These are phyloP conservation scores for Castanea sativa DNA, from an alignment of 306 rosid genomes.

Conservation along the genomic window DNA sequence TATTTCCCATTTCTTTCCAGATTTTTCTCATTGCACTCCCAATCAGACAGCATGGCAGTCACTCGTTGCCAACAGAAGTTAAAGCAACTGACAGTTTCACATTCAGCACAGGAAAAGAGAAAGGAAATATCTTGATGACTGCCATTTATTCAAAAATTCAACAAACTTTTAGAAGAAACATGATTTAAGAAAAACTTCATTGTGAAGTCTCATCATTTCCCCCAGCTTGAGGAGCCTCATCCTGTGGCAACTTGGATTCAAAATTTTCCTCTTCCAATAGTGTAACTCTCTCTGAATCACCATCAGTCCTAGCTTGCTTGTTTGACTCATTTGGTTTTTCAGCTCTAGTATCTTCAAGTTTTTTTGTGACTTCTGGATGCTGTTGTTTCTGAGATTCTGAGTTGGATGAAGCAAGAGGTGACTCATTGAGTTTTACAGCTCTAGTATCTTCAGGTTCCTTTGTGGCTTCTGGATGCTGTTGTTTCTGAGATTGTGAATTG, in stretches of 20 bases:
- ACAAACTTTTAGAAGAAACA: slow-evolving; percentile 24
- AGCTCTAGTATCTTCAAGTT: slow-evolving; percentile 36
- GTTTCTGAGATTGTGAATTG: slow-evolving; percentile 37
- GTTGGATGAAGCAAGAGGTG: slow-evolving; percentile 32
- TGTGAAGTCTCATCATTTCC: slow-evolving; percentile 30
- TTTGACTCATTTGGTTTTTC: slow-evolving; percentile 38
- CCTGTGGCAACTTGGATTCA: slow-evolving; percentile 43
- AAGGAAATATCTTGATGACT: slow-evolving; percentile 4
- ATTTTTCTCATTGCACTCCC: neutral
- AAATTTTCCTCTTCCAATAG: slow-evolving; percentile 40
- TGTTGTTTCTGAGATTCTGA: slow-evolving; percentile 36
- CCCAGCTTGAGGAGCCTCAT: slow-evolving; percentile 42
- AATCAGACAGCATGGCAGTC: neutral
- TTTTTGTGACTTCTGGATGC: slow-evolving; percentile 35
- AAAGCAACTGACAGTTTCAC: neutral
- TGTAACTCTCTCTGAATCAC: slow-evolving; percentile 35
- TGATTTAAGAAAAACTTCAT: neutral
- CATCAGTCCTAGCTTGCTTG: slow-evolving; percentile 26
- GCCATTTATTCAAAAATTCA: slow-evolving; percentile 12
- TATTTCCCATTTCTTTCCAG: neutral
- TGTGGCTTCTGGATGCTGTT: slow-evolving; percentile 36
- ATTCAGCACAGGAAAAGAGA: neutral
- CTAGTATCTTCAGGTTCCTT: slow-evolving; percentile 38
- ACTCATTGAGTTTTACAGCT: slow-evolving; percentile 23
- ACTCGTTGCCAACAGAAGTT: neutral